Conservation (phyloP, 139 green algal species). For the Ettlia oleoabundans region DNA sequence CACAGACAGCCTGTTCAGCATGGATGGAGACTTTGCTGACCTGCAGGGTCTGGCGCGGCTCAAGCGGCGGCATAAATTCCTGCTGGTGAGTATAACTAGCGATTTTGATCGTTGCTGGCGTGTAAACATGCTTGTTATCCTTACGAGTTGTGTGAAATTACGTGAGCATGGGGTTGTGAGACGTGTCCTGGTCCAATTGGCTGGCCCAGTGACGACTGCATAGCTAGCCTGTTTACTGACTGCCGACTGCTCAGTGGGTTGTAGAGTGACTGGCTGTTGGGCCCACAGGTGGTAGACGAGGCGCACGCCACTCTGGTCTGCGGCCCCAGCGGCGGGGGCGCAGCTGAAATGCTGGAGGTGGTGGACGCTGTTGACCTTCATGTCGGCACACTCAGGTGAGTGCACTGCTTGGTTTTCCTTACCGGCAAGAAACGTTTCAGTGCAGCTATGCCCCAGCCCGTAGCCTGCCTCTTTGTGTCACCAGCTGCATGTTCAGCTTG, state of each 20-base stretch:
- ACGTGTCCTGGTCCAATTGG: no score
- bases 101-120: no score
- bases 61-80: slow-evolving; percentile 75
- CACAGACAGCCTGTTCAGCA: slow-evolving; percentile 93
- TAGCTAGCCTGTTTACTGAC: background rate
- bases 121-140: background rate
- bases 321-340: slow-evolving; percentile 77
- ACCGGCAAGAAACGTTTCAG: no score
- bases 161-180: background rate
- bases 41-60: slow-evolving; percentile 76
- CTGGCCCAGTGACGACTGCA: background rate
- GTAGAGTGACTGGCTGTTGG: no score
- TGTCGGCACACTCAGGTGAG: slow-evolving; percentile 95
- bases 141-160: background rate
- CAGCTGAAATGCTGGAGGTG: slow-evolving; percentile 61
- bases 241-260: no score
- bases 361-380: slow-evolving; percentile 82
- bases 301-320: slow-evolving; percentile 95
- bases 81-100: no score
- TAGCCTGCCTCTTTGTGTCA: no score
- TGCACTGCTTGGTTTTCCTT: no score
- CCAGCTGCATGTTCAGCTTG: no score
- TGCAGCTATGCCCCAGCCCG: no score
- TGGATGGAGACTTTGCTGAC: slow-evolving; percentile 95
- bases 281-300: slow-evolving; percentile 80